phyloP scores from a whole-genome alignment of 345 rosid genomes.

The Salix koriyanagi region DNA sequence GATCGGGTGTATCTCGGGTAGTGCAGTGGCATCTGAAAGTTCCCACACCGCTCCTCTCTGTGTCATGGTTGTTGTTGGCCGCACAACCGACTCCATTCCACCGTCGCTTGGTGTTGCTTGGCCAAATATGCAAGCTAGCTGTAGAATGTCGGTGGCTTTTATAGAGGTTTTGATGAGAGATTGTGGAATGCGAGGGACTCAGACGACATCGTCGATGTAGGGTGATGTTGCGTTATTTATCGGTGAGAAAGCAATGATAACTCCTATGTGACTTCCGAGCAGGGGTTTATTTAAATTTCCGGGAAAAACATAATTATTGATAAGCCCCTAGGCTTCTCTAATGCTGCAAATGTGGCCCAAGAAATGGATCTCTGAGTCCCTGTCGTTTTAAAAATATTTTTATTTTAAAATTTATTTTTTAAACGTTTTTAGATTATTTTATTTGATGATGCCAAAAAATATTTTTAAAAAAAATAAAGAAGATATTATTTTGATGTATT shows the following conservation, averaged over 20 bases:
- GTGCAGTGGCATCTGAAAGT: slow-evolving; percentile 28
- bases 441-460: too few species aligned
- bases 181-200: neutral
- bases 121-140: neutral
- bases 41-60: slow-evolving; percentile 1
- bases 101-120: neutral
- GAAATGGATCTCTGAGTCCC: too few species aligned
- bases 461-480: too few species aligned
- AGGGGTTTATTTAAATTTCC: neutral
- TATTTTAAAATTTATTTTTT: too few species aligned
- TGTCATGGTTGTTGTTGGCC: neutral
- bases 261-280: neutral
- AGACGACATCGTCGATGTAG: neutral
- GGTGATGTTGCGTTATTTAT: neutral
- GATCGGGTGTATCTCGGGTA: slow-evolving; percentile 15
- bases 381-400: too few species aligned
- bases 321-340: neutral
- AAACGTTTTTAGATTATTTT: too few species aligned
- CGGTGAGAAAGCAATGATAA: slow-evolving; percentile 4
- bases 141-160: neutral
- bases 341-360: neutral
- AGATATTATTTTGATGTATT: too few species aligned
- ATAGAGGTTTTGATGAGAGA: neutral
- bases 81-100: slow-evolving; percentile 9
- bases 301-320: neutral